These are phyloP conservation scores for Fragosphaeria purpurea DNA, from an alignment of 2,329 filamentous ascomycete species.

Conservation along the genomic window DNA sequence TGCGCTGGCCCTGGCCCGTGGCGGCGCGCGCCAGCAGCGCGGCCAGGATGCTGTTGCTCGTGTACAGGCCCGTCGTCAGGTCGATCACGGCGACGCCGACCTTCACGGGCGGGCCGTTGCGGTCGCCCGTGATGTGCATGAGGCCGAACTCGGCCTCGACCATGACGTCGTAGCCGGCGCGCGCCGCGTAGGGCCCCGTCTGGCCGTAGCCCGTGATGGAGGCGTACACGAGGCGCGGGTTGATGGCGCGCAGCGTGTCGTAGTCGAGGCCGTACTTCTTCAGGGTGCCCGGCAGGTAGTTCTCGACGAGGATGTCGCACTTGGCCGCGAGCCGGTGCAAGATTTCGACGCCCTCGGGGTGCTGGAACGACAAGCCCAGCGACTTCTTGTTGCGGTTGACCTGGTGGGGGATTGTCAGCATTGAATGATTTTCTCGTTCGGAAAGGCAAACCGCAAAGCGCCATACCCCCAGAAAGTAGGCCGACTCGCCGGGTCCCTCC, in stretches of 20 bases:
- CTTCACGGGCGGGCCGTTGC: slow-evolving; percentile 87
- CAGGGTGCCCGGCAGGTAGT: slow-evolving; percentile 83
- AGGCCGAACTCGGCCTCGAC: slow-evolving; percentile 96
- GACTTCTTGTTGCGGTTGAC: slow-evolving; percentile 98
- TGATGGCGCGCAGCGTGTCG: slow-evolving; percentile 66
- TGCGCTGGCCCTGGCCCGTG: slow-evolving; percentile 77
- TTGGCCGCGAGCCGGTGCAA: slow-evolving; percentile 74
- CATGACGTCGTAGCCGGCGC: slow-evolving; percentile 98
- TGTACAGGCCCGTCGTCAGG: slow-evolving; percentile 88
- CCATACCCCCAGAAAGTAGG: slow-evolving; percentile 79
- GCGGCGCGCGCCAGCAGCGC: slow-evolving; percentile 67
- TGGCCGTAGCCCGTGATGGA: slow-evolving; percentile 97
- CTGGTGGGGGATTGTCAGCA: slow-evolving; percentile 32
- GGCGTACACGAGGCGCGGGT: slow-evolving; percentile 81
- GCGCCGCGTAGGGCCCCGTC: slow-evolving; percentile 75
- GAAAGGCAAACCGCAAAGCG: neutral
- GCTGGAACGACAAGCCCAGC: slow-evolving; percentile 80
- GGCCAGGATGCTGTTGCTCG: slow-evolving; percentile 91
- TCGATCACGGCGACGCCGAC: slow-evolving; percentile 96
- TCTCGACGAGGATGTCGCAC: slow-evolving; percentile 91
- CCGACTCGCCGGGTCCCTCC: slow-evolving; percentile 76
- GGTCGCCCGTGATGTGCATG: slow-evolving; percentile 93
- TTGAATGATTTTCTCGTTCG: neutral
- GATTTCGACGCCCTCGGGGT: slow-evolving; percentile 73
- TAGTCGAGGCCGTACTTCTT: slow-evolving; percentile 92